phyloP scores from a whole-genome alignment of 2,329 filamentous ascomycete genomes.

The Rhynchosporium secalis region DNA sequence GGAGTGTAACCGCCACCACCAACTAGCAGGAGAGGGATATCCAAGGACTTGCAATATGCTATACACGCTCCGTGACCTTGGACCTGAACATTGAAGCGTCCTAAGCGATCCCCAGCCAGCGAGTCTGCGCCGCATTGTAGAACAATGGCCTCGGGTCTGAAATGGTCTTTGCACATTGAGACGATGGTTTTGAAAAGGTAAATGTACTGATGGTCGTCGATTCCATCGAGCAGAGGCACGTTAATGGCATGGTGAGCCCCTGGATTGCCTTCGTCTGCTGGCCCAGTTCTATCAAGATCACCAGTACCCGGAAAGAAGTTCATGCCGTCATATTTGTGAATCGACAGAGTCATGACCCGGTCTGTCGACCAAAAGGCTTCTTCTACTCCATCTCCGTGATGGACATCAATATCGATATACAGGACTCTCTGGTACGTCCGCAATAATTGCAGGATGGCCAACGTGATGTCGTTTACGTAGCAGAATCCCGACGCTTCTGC shows the following conservation, averaged over 20 bases:
- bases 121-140: constrained; percentile 96
- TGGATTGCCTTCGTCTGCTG: constrained; percentile 77
- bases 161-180: constrained; percentile 74
- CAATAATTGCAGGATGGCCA: constrained; percentile 86
- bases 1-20: constrained; percentile 96
- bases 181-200: constrained; percentile 82
- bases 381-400: constrained; percentile 88
- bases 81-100: constrained; percentile 95
- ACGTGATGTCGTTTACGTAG: constrained; percentile 98
- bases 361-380: constrained; percentile 89
- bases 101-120: constrained; percentile 87
- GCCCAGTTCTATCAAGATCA: constrained; percentile 81
- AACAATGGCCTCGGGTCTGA: constrained; percentile 87
- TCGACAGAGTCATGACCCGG: constrained; percentile 88
- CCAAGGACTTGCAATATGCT: constrained; percentile 78
- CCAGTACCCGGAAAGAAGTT: constrained; percentile 91
- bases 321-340: constrained; percentile 89
- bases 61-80: constrained; percentile 92
- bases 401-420: constrained; percentile 93
- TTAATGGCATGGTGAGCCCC: constrained; percentile 90
- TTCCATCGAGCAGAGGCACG: constrained; percentile 85
- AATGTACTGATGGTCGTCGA: constrained; percentile 87
- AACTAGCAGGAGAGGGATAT: constrained; percentile 82
- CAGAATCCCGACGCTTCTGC: constrained; percentile 94
- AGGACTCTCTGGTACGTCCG: constrained; percentile 80